Conservation (phyloP, 1,139 yeast genomes). For the Diutina ranongensis region DNA sequence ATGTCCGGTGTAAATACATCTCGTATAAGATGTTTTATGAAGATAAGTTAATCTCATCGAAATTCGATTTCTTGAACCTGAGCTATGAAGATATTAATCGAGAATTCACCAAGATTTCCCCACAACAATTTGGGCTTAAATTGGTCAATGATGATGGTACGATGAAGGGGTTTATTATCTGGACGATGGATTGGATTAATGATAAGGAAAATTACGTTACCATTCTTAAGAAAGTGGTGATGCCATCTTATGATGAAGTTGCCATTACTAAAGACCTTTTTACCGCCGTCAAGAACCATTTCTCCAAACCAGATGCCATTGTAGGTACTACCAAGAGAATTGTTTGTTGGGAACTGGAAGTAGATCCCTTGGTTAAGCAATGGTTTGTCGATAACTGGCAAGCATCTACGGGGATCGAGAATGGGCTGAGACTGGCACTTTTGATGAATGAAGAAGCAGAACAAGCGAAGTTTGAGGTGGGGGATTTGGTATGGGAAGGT, state of each 20-base stretch:
- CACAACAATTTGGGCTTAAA: slow-evolving; percentile 18
- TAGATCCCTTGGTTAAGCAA: not conserved
- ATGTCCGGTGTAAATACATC: slow-evolving; percentile 28
- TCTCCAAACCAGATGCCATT: not conserved
- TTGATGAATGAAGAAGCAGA: not conserved
- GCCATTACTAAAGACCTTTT: not conserved
- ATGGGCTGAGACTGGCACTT: slow-evolving; percentile 4
- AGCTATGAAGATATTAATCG: not conserved
- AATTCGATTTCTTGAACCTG: slow-evolving; percentile 10
- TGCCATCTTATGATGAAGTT: not conserved
- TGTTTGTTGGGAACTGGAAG: slow-evolving; percentile 1
- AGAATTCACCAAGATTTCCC: slow-evolving; percentile 7
- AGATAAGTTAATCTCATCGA: not conserved
- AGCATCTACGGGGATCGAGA: not conserved
- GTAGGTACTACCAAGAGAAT: slow-evolving; percentile 1
- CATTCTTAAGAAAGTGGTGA: not conserved
- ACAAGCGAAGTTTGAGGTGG: not conserved
- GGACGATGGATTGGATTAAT: slow-evolving; percentile 16
- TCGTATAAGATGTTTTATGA: slow-evolving; percentile 19
- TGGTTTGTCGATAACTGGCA: not conserved
- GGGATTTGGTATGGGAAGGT: slow-evolving; percentile 5
- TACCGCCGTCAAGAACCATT: not conserved
- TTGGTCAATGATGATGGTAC: slow-evolving; percentile 11
- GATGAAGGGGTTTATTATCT: slow-evolving; percentile 22
- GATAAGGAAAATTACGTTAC: slow-evolving; percentile 1